These are phyloP conservation scores for Jackrogersella multiformis DNA, from an alignment of 495 filamentous ascomycete species.

Conservation along the genomic window DNA sequence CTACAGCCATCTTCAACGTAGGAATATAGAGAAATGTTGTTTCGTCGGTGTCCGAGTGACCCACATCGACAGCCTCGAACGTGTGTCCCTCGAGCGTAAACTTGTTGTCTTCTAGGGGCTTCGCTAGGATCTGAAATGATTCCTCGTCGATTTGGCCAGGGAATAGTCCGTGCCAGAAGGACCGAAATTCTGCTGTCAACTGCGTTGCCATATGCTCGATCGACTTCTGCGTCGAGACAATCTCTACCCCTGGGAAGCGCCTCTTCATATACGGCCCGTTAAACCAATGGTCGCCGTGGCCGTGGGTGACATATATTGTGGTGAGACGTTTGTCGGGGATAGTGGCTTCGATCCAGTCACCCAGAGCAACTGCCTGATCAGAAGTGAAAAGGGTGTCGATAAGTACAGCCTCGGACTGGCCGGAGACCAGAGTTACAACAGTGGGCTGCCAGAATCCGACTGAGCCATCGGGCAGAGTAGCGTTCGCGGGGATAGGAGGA, in stretches of 20 bases:
- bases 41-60: constrained; percentile 47
- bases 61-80: constrained; percentile 44
- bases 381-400: constrained; percentile 46
- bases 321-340: constrained; percentile 45
- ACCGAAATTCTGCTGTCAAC: constrained; percentile 13
- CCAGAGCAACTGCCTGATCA: constrained; percentile 62
- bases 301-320: constrained; percentile 57
- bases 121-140: constrained; percentile 7
- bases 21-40: constrained; percentile 47
- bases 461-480: constrained; percentile 24
- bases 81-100: constrained; percentile 43
- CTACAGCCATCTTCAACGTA: constrained; percentile 43
- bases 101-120: constrained; percentile 24
- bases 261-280: constrained; percentile 41
- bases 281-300: constrained; percentile 60
- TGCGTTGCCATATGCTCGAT: constrained; percentile 50
- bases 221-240: constrained; percentile 46
- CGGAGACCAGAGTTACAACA: constrained; percentile 41
- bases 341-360: constrained; percentile 43
- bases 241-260: constrained; percentile 44
- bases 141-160: constrained; percentile 27
- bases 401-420: constrained; percentile 43
- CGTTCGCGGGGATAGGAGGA: constrained; percentile 8
- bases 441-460: constrained; percentile 42
- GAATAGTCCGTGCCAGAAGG: constrained; percentile 41